Evolutionary conservation across 208 protist species (phyloP), one percentile per base, ranked within the genome.

Genomic region (Giardia duodenalis): DNA sequence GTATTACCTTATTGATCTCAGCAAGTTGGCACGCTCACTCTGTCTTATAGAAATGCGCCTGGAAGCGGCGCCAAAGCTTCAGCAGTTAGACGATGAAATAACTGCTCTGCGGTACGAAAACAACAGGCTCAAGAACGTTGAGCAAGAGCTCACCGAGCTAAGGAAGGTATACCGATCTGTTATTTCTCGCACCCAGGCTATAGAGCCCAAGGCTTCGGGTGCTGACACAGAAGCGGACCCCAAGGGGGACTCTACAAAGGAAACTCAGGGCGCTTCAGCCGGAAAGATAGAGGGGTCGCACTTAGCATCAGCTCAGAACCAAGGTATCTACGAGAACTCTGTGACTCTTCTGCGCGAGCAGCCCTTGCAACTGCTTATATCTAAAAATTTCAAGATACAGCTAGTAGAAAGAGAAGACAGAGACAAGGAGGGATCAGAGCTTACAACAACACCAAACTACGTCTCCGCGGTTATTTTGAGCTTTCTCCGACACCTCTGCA

Each of bases 111-210:
- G 47, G 47, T 2, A 4, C 1, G 88, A 91, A 47, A 91, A 47
- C 39, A 45, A 0, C n/a, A 46, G 88, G 43, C 88, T 91, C 44
- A 47, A 2, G 1, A 45, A 2, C 4, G 10, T 91, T n/a, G 88
- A 91, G 43, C n/a, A 91, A 91, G 88, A 91, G 10, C 88, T 91
- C 1, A 46, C n/a, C 45, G 1, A 47, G 10, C 47, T 91, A 48
- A 91, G n/a, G 44, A 91, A 91, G 45, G 2, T n/a, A 1, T 91
- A 91, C 88, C n/a, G 45, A 91, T 2, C 0, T 91, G 44, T 47
- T 2, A 46, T 91, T 2, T 22, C 88, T 48, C n/a, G 45, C 2
- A 43, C 43, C 10, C 4, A 22, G 45, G 76, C 39, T 87, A 43
- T 30, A 87, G 44, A 45, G 76, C 4, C 10, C 57, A 67, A n/a